A percentile compares a stretch with the other conserved stretches of the same genome.
These are phyloP conservation scores for Arthrobotrys sphaeroides DNA, from an alignment of 2,329 filamentous ascomycete species.

Conservation along the genomic window DNA sequence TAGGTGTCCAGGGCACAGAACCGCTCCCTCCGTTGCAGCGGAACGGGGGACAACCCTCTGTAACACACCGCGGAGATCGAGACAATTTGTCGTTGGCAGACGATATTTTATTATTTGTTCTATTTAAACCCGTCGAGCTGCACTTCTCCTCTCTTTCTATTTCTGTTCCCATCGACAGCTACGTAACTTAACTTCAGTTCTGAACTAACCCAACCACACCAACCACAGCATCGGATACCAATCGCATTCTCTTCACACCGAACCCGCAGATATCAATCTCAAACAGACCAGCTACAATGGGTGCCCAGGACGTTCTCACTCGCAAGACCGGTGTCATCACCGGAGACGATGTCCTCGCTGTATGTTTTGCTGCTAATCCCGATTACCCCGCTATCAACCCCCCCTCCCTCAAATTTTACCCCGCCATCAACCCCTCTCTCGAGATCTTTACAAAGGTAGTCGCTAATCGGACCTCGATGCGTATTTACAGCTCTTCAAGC, in stretches of 20 bases:
- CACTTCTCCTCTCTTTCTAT: too few species aligned
- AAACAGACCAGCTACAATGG: conserved; percentile 60
- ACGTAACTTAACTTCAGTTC: neutral
- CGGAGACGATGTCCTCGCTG: conserved; percentile 71
- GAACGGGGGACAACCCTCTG: too few species aligned
- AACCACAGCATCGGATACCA: neutral
- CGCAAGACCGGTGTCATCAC: conserved; percentile 74
- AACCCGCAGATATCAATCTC: neutral
- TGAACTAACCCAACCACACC: too few species aligned
- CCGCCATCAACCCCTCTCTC: neutral
- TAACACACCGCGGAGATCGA: too few species aligned
- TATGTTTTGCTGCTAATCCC: conserved; percentile 43
- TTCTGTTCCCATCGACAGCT: neutral
- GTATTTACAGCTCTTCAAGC: conserved; percentile 78
- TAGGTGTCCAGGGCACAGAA: too few species aligned
- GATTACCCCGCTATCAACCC: conserved; percentile 26
- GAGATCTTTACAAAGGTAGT: neutral
- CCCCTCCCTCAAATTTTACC: conserved; percentile 41
- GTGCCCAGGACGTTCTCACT: conserved; percentile 67
- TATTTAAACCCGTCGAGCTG: too few species aligned
- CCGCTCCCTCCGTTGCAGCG: too few species aligned
- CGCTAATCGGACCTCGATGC: conserved; percentile 40
- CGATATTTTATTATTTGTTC: too few species aligned
- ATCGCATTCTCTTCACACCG: conserved; percentile 1
- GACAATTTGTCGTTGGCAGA: too few species aligned